Evolutionary conservation across 2,329 filamentous ascomycete species (phyloP), one percentile per base, ranked within the genome.

Genomic region (Reticulascus tulasneorum): DNA sequence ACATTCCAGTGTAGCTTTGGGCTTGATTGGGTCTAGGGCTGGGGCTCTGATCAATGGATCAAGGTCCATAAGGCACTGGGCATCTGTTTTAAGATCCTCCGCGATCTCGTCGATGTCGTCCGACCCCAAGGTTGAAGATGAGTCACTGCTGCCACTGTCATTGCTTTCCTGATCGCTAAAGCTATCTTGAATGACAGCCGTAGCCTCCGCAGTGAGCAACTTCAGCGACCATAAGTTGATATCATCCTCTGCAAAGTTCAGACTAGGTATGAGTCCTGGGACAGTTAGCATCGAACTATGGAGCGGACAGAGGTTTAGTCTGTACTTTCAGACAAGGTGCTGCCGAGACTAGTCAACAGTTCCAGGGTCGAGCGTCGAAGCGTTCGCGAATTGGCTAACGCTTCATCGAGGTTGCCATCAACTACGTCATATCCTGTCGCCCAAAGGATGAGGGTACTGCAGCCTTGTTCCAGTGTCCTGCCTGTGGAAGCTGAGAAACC

Each of bases 401-500:
- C 13, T 12, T 32, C 22, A 23, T 37, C 35, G 6, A 37, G n/a
- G 10, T 29, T 18, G 5, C 35, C 35, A 2, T 17, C 7, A 4
- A 18, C 10, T 7, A 37, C 13, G 13, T 20, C 23, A 12, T 37
- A 29, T 2, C 35, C 35, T 5, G 20, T 29, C 4, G 26, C 29
- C 35, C 35, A 37, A 3, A 37, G 17, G 3, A 31, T 37, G 5
- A 37, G 26, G 11, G 35, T 13, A 16, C 18, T 22, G 12, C 35
- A 29, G 10, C 35, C 23, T 15, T 13, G 25, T 12, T 37, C 26
- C 9, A 30, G 15, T 11, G n/a, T 30, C 16, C 29, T 22, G 18
- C 19, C 5, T 8, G 11, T 6, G 16, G 11, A 6, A 8, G 5
- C 5, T n/a, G 23, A 17, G 10, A 21, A 12, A 11, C 15, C 4